Evolutionary conservation across 306 rosid species (phyloP).

Genomic region (Luffa aegyptiaca): DNA sequence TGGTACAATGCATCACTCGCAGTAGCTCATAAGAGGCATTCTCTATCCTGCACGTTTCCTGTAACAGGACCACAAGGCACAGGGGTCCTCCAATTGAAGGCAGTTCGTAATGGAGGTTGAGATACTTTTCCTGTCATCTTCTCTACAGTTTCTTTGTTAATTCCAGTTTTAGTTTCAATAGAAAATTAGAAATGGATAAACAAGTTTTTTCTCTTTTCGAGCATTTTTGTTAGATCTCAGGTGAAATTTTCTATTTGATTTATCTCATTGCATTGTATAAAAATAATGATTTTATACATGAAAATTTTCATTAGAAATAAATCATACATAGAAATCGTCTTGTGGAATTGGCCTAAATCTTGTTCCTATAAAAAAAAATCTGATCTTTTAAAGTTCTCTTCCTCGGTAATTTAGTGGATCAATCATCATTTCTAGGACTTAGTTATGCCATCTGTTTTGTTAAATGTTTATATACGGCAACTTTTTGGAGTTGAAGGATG

Average conservation of each 20-base stretch:
- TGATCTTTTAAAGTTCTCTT: not conserved
- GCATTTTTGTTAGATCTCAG: not conserved
- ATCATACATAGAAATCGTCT: not conserved
- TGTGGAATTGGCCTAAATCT: not conserved
- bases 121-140: not conserved
- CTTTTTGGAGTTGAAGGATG: not conserved
- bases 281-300: not conserved
- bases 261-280: not conserved
- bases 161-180: not conserved
- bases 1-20: slow-evolving; percentile 98
- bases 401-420: not conserved
- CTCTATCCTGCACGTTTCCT: slow-evolving; percentile 87
- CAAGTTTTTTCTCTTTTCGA: not conserved
- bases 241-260: not conserved
- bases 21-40: slow-evolving; percentile 76
- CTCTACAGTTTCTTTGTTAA: not conserved
- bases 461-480: not conserved
- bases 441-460: not conserved
- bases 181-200: not conserved
- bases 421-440: not conserved
- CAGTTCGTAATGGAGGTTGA: slow-evolving; percentile 79
- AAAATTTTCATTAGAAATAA: not conserved
- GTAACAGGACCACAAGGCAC: slow-evolving; percentile 76
- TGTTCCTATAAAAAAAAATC: too few relatives aligned
- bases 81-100: slow-evolving; percentile 76